Evolutionary conservation across 192 early-diverging fungal species (phyloP).

Genomic region (Coemansia umbellata): DNA sequence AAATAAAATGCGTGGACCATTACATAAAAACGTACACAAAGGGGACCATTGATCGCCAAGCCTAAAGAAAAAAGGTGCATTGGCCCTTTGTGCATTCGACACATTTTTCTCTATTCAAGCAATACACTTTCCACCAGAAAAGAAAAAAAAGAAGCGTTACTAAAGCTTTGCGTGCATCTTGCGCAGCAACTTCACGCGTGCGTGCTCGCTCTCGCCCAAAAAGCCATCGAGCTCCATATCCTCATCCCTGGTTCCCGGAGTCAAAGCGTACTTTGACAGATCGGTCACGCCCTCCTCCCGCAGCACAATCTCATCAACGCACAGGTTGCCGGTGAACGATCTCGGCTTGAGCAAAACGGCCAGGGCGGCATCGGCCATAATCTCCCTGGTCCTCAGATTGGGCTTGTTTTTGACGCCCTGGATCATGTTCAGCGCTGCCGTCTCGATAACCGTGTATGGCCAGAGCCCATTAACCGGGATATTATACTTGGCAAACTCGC

Average conservation of each 20-base stretch:
- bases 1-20: too few relatives aligned
- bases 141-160: not conserved
- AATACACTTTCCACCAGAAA: too few relatives aligned
- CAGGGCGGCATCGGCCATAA: conserved; percentile 77
- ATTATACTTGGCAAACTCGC: conserved; percentile 60
- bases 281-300: conserved; percentile 65
- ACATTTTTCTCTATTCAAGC: too few relatives aligned
- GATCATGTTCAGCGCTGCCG: conserved; percentile 57
- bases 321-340: conserved; percentile 66
- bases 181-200: conserved; percentile 22
- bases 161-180: conserved; percentile 10
- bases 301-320: conserved; percentile 72
- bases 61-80: too few relatives aligned
- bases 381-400: conserved; percentile 47
- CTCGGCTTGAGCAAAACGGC: conserved; percentile 55
- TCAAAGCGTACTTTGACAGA: conserved; percentile 62
- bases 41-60: too few relatives aligned
- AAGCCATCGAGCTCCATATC: conserved; percentile 62
- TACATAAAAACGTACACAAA: too few relatives aligned
- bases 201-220: conserved; percentile 42
- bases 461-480: conserved; percentile 75
- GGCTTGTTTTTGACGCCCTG: conserved; percentile 3
- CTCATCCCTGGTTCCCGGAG: conserved; percentile 47
- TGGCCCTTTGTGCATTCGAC: too few relatives aligned
- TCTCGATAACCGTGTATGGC: conserved; percentile 75